Base-by-base conservation (phyloP, 257 asterid species). In the Perilla frutescens region DNA sequence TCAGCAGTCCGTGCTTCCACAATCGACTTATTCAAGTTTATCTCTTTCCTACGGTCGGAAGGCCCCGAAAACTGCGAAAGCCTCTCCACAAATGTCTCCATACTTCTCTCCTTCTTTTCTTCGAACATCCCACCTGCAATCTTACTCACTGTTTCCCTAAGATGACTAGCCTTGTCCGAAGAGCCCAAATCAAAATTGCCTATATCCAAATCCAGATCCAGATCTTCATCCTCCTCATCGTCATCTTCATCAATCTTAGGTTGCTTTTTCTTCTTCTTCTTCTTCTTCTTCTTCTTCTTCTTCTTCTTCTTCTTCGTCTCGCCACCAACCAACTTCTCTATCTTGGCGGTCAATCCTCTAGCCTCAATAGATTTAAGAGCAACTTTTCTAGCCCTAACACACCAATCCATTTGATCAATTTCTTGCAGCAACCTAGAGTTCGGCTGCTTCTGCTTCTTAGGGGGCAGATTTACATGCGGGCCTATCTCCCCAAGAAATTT, bases 31-130 rank as follows among this genome's bases (percentile, higher is more conserved):
- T 95, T 95, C 83, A 95, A 80, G 77, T 81, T 82, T 62, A 95
- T 79, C 79, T 95, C 99, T 78, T 90, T 90, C 80, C 84, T 78
- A 10, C 97, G 96, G 72, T 95, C 91, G 0, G 97, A 86, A 71
- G 98, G 96, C 43, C 97, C 99, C 0, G 98, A 70, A 76, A 95
- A 91, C 71, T 91, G 92, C 8, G 98, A 95, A 64, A 95, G 96
- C 87, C 96, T 82, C 80, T 88, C 85, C 36, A 90, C 80, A 64
- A 90, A 95, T 10, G 86, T 81, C 72, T 95, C 96, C 90, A 71
- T 90, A 14, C 85, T 84, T 74, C 79, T 87, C 72, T 83, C 89
- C 76, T 55, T 87, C 74, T 82, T 87, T 75, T 86, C 91, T 62
- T 88, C 79, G 75, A 94, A 94, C 91, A 87, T 86, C 73, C 97